These are phyloP conservation scores for Thymus mandschuricus DNA, from an alignment of 257 asterid species.

Conservation along the genomic window DNA sequence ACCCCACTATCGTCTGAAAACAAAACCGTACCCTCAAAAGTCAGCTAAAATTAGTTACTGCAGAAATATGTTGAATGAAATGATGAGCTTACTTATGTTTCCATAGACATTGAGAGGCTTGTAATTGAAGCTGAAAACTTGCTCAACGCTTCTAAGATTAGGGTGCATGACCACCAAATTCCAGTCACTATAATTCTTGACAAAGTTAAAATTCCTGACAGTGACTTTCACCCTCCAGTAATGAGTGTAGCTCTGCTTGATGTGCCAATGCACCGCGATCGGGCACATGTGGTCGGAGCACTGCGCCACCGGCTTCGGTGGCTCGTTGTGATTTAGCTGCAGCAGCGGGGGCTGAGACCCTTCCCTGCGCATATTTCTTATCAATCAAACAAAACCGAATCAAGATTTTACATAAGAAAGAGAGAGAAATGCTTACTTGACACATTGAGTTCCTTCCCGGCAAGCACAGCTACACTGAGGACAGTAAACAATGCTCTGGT, in stretches of 20 bases:
- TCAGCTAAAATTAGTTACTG: too few relatives aligned
- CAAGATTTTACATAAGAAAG: too few relatives aligned
- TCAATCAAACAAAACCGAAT: not conserved
- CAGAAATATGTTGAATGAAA: not conserved
- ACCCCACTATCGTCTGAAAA: conserved; percentile 72
- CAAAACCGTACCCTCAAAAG: not conserved
- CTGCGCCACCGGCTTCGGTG: conserved; percentile 45
- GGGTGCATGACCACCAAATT: conserved; percentile 77
- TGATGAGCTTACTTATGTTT: conserved; percentile 51
- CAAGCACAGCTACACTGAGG: conserved; percentile 81
- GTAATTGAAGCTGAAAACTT: conserved; percentile 84
- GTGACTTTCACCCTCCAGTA: conserved; percentile 90
- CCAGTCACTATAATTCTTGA: conserved; percentile 69
- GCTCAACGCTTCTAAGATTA: conserved; percentile 57
- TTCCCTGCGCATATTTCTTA: conserved; percentile 30
- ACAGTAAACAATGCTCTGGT: conserved; percentile 56
- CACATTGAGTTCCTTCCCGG: conserved; percentile 49
- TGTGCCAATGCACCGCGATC: conserved; percentile 77
- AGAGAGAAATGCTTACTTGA: conserved; percentile 38
- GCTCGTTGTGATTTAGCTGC: conserved; percentile 46
- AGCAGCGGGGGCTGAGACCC: conserved; percentile 52
- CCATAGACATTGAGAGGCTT: conserved; percentile 67
- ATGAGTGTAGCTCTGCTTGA: conserved; percentile 59
- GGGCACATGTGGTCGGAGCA: conserved; percentile 85
- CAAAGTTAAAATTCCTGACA: conserved; percentile 54